Evolutionary conservation across 805 yeast species (phyloP).

Genomic region (Suhomyces faveliae): DNA sequence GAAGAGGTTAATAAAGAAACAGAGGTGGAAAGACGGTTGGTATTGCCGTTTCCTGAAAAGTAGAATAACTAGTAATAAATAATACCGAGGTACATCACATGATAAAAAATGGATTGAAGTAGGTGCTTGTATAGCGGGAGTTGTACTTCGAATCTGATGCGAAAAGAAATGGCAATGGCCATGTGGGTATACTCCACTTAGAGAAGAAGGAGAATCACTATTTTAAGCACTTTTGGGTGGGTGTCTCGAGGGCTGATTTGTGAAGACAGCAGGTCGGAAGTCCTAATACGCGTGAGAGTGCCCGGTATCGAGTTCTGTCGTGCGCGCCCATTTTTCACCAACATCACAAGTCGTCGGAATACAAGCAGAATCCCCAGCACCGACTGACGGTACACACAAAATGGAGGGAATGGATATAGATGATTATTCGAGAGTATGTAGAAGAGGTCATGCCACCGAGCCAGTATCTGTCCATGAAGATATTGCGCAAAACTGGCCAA

Average conservation of each 20-base stretch:
- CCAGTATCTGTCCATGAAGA: neutral
- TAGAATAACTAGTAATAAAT: neutral
- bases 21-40: constrained; percentile 82
- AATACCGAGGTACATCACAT: too few species aligned
- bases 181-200: too few species aligned
- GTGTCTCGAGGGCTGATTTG: too few species aligned
- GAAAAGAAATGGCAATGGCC: too few species aligned
- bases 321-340: constrained; percentile 1
- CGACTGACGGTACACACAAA: constrained; percentile 6
- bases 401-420: constrained; percentile 68
- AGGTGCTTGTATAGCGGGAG: too few species aligned
- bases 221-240: too few species aligned
- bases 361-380: neutral
- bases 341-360: neutral
- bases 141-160: too few species aligned
- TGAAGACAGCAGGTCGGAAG: too few species aligned
- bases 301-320: too few species aligned
- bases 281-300: too few species aligned
- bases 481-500: neutral
- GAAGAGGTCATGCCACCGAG: neutral
- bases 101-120: too few species aligned
- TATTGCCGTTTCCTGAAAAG: constrained; percentile 63
- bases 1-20: constrained; percentile 96
- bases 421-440: constrained; percentile 59
- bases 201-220: too few species aligned